A percentile compares a stretch with the other conserved stretches of the same genome.
Evolutionary conservation across 1,139 yeast genomes (phyloP).

Genomic region (Diutina sp.): DNA sequence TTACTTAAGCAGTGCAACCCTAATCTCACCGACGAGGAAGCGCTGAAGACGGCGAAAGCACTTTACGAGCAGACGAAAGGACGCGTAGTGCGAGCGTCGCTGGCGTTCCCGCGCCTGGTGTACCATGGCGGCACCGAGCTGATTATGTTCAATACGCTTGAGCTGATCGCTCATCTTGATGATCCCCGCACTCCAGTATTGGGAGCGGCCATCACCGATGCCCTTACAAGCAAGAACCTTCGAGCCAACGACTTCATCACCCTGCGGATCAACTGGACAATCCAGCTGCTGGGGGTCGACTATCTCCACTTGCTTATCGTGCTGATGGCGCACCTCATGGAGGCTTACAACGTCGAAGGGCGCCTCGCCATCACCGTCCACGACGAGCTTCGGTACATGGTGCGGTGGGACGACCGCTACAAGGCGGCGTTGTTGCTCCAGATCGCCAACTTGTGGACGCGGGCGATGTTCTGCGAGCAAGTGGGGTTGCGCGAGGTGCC

Average conservation of each 20-base stretch:
- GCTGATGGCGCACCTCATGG: slow-evolving; percentile 75
- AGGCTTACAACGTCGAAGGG: slow-evolving; percentile 58
- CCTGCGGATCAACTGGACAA: slow-evolving; percentile 93
- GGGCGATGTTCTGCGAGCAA: slow-evolving; percentile 92
- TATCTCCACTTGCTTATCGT: slow-evolving; percentile 76
- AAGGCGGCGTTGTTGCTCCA: slow-evolving; percentile 76
- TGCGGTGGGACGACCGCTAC: slow-evolving; percentile 58
- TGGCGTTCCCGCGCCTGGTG: slow-evolving; percentile 18
- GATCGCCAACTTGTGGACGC: slow-evolving; percentile 86
- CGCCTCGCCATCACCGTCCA: slow-evolving; percentile 83
- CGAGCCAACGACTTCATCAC: slow-evolving; percentile 62
- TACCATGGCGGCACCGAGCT: slow-evolving; percentile 96
- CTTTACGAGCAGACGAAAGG: slow-evolving; percentile 85
- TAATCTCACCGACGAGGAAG: slow-evolving; percentile 50
- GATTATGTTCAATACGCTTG: slow-evolving; percentile 78
- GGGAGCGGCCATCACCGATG: slow-evolving; percentile 89
- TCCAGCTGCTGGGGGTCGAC: slow-evolving; percentile 97
- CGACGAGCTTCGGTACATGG: slow-evolving; percentile 83
- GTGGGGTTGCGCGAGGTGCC: slow-evolving; percentile 85
- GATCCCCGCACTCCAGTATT: slow-evolving; percentile 82
- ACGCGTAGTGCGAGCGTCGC: slow-evolving; percentile 14
- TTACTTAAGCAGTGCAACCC: slow-evolving; percentile 77
- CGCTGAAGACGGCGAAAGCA: slow-evolving; percentile 50
- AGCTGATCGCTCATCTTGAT: slow-evolving; percentile 75
- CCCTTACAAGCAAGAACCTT: slow-evolving; percentile 56